phyloP scores from a whole-genome alignment of 78 protist genomes.

The Dictyostelium brefeldianum region DNA sequence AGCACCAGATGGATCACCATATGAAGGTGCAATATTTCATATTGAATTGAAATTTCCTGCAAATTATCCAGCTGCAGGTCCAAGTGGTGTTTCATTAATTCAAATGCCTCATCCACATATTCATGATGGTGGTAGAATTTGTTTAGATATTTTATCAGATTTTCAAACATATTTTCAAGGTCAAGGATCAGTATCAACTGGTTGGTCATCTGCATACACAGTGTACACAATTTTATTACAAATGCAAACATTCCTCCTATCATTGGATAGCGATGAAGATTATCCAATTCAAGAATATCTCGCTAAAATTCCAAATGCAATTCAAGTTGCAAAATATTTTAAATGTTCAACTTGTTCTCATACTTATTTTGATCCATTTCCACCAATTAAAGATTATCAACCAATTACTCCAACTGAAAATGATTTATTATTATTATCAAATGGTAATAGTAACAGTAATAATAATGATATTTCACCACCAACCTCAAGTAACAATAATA shows the following conservation, averaged over 20 bases:
- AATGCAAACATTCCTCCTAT: constrained; percentile 69
- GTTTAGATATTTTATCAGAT: constrained; percentile 76
- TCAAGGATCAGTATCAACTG: constrained; percentile 28
- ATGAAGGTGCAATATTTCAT: constrained; percentile 83
- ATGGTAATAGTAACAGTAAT: background rate
- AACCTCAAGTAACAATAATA: background rate
- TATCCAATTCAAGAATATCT: constrained; percentile 51
- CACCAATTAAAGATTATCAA: constrained; percentile 3
- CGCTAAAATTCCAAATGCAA: constrained; percentile 75
- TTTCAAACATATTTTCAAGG: constrained; percentile 78
- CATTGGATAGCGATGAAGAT: constrained; percentile 66
- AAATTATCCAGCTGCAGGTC: constrained; percentile 73
- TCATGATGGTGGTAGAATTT: constrained; percentile 77
- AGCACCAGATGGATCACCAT: constrained; percentile 71
- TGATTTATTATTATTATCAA: background rate
- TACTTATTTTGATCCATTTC: constrained; percentile 23
- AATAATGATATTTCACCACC: background rate
- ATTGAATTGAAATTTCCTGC: constrained; percentile 79
- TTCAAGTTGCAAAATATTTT: constrained; percentile 31
- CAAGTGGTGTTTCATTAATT: constrained; percentile 54
- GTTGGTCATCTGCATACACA: constrained; percentile 84
- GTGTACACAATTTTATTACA: constrained; percentile 80
- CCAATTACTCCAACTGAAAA: background rate
- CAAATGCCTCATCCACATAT: constrained; percentile 84
- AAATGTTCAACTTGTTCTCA: constrained; percentile 69